Base-by-base conservation (phyloP, 345 rosid genomes). In the Noccaea bulbosa region DNA sequence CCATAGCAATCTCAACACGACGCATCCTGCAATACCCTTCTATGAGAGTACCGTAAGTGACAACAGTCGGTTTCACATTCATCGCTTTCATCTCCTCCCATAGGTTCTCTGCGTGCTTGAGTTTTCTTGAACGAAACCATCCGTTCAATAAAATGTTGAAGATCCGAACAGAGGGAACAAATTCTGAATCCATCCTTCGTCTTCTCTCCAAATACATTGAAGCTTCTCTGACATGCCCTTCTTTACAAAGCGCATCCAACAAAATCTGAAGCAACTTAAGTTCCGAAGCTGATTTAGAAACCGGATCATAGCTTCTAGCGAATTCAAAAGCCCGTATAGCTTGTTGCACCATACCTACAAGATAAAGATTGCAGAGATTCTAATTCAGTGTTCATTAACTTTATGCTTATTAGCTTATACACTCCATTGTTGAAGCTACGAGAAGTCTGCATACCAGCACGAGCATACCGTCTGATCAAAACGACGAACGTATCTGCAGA, bases 241-340 rank as follows among this genome's bases (percentile, higher is more conserved):
- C 93, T 80, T 91, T 89, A 68, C 90, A 89, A 41, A 91, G 86
- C 1, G 93, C 81, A 77, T 94, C 99, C 87, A 91, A 77, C 75
- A 89, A 79, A 69, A 83, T 77, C 55, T 89, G 93, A 22, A 94
- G 76, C 78, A 94, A 70, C 62, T 69, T 68, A 34, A 17, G 30
- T 57, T 72, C 80, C 2, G 59, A 68, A 55, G 75, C 88, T 73
- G 77, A 45, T 48, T 79, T 70, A 10, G 38, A 48, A 58, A 79
- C 52, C 2, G 54, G 50, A 17, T 71, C 81, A 62, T 83, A 81
- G 50, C 77, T 81, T 67, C 58, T 47, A 1, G 88, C 84, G 71
- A 79, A 88, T 50, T 94, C 90, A 33, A 80, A 88, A n/a, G 95
- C 85, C 11, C 82, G 74, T 51, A 91, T 82, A 9, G 96, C 95